These are phyloP conservation scores for Scheffersomyces amazonensis DNA, from an alignment of 805 yeast genomes.

Conservation along the genomic window DNA sequence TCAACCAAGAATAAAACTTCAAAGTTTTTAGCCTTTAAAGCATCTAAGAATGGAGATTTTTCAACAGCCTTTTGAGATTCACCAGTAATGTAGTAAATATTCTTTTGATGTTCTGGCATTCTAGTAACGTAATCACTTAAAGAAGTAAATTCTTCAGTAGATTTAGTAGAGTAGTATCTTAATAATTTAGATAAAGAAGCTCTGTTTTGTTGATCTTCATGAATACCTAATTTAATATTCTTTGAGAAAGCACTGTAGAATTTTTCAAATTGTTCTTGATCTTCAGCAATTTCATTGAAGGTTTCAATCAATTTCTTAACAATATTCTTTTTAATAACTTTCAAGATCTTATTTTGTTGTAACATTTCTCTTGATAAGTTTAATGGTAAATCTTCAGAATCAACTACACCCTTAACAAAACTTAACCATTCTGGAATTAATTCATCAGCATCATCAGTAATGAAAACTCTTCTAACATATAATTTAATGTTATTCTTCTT, in stretches of 20 bases:
- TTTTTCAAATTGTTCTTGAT: slow-evolving; percentile 96
- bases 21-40: slow-evolving; percentile 95
- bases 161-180: slow-evolving; percentile 96
- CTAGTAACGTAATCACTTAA: slow-evolving; percentile 96
- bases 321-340: slow-evolving; percentile 98
- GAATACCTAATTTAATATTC: slow-evolving; percentile 98
- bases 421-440: slow-evolving; percentile 98
- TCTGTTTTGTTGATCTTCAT: slow-evolving; percentile 99
- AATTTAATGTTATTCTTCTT: slow-evolving; percentile 98
- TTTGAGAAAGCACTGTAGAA: slow-evolving; percentile 97
- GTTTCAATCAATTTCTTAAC: slow-evolving; percentile 98
- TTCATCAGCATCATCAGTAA: slow-evolving; percentile 99
- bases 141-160: slow-evolving; percentile 90
- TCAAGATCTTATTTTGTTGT: slow-evolving; percentile 99
- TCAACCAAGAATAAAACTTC: slow-evolving; percentile 97
- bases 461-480: slow-evolving; percentile 98
- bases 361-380: slow-evolving; percentile 99
- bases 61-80: slow-evolving; percentile 96
- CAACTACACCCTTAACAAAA: slow-evolving; percentile 98
- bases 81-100: slow-evolving; percentile 99
- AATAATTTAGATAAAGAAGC: slow-evolving; percentile 89
- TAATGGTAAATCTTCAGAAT: slow-evolving; percentile 98
- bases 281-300: slow-evolving; percentile 99
- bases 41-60: slow-evolving; percentile 99
- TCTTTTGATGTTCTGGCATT: slow-evolving; percentile 99